These are phyloP conservation scores for Mucor sp. DNA, from an alignment of 371 early-diverging fungal genomes.

Conservation along the genomic window DNA sequence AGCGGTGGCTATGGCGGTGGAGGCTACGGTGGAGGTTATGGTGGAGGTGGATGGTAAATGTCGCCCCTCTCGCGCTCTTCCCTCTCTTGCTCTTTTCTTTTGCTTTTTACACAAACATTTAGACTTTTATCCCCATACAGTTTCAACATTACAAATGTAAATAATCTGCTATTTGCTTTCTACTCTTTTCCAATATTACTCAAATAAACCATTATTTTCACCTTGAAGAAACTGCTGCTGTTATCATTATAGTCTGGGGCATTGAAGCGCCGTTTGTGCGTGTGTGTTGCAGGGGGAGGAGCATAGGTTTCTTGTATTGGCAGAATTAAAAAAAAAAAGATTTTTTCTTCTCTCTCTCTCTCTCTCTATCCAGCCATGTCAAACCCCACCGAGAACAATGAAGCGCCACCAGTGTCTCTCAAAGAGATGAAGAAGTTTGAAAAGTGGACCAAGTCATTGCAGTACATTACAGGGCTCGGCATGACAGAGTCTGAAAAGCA, in stretches of 20 bases:
- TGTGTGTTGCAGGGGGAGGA: slow-evolving; percentile 3
- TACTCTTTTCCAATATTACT: background rate
- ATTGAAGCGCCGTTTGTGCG: background rate
- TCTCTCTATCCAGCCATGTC: background rate
- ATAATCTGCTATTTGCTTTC: slow-evolving; percentile 1
- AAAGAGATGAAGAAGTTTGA: slow-evolving; percentile 55
- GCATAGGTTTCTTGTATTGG: background rate
- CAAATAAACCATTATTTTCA: background rate
- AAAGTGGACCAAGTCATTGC: slow-evolving; percentile 57
- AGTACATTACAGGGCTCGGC: slow-evolving; percentile 67
- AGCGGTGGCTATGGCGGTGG: slow-evolving; percentile 30
- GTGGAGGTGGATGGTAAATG: slow-evolving; percentile 11
- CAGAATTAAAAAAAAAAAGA: background rate
- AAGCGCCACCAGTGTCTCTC: slow-evolving; percentile 8
- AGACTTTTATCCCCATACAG: background rate
- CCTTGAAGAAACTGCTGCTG: background rate
- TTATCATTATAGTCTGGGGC: background rate
- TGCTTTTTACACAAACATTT: background rate
- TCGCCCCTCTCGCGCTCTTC: background rate
- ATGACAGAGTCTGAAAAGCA: slow-evolving; percentile 51
- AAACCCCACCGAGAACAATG: background rate
- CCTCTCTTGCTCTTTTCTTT: background rate
- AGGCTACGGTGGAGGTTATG: background rate
- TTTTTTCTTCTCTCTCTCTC: background rate
- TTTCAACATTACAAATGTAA: slow-evolving; percentile 1